Base-by-base conservation (phyloP, 805 yeast genomes). In the Kluyveromyces starmeri region DNA sequence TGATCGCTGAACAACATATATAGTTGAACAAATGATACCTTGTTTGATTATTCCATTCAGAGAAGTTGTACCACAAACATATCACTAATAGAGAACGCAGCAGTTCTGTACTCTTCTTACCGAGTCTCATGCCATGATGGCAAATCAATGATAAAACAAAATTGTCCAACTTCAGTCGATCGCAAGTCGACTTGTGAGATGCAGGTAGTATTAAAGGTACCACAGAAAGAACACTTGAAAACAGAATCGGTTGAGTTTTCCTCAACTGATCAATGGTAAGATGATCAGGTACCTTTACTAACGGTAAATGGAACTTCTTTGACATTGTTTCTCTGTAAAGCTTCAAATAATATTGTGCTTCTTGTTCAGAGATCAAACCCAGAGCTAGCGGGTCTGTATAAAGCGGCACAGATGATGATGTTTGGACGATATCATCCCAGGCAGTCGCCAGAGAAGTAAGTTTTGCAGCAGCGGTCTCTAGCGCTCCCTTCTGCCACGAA, bases 11-110 rank as follows among this genome's bases (percentile, higher is more conserved):
- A 10, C 78, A 73, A 34, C 86, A 75, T 15, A 83, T 61, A 10
- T 73, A 63, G 36, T 75, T 73, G 42, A 83, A 67, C 34, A 84
- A 62, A 51, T 83, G 92, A 43, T 78, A 77, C 31, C 94, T 71
- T 38, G 94, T 73, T 46, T 81, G 82, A 43, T 77, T 82, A 44
- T 83, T 82, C 45, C 83, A 63, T 55, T 84, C 95, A 0, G 95
- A 83, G 4, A 83, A 72, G 44, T 81, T 83, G 51, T 84, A 85
- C 95, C 95, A 86, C 19, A 78, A 55, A 17, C 81, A 70, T 34
- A 81, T 61, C 5, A 83, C 48, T 13, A 81, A 50, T 32, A 82
- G 59, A 13, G 78, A 61, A 51, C 78, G 77, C 25, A 85, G 60
- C 23, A 83, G 56, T 51, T 83, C 88, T 12, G 76, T 57, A 5